Percentiles rank a stretch among this genome's conserved stretches.
Conservation (phyloP, 495 filamentous ascomycete genomes). For the Lasiosphaeris hirsuta region DNA sequence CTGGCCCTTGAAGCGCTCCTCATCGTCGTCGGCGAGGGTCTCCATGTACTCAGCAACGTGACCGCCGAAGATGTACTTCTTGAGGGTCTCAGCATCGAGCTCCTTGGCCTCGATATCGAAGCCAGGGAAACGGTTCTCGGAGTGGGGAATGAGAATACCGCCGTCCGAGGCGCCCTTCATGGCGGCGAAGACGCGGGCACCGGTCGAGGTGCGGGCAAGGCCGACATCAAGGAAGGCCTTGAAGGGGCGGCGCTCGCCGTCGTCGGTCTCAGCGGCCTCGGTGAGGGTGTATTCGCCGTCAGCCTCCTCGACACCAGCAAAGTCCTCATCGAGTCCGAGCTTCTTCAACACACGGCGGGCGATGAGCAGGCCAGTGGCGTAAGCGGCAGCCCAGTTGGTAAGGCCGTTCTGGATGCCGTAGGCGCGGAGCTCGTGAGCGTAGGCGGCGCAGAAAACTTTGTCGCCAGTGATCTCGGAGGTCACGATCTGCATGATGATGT, state of each 20-base stretch:
- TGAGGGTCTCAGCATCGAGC: constrained; percentile 92
- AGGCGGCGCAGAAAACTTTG: constrained; percentile 90
- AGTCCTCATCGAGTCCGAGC: constrained; percentile 87
- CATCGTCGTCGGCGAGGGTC: constrained; percentile 97
- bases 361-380: constrained; percentile 92
- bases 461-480: constrained; percentile 95
- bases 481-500: constrained; percentile 97
- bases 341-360: constrained; percentile 95
- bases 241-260: constrained; percentile 92
- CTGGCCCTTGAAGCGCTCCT: constrained; percentile 98
- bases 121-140: constrained; percentile 97
- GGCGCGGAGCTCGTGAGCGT: constrained; percentile 94
- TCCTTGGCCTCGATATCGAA: constrained; percentile 95
- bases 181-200: constrained; percentile 96
- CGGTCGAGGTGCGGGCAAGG: constrained; percentile 93
- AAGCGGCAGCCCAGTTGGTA: constrained; percentile 99
- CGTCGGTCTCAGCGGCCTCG: constrained; percentile 80
- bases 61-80: constrained; percentile 98
- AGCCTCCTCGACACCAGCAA: constrained; percentile 89
- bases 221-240: constrained; percentile 98
- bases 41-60: constrained; percentile 99
- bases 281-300: constrained; percentile 92
- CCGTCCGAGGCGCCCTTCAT: constrained; percentile 99
- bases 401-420: constrained; percentile 98
- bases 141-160: constrained; percentile 95